Conservation (phyloP, 1,284 basidiomycete species). For the Golubevia pallescens region DNA sequence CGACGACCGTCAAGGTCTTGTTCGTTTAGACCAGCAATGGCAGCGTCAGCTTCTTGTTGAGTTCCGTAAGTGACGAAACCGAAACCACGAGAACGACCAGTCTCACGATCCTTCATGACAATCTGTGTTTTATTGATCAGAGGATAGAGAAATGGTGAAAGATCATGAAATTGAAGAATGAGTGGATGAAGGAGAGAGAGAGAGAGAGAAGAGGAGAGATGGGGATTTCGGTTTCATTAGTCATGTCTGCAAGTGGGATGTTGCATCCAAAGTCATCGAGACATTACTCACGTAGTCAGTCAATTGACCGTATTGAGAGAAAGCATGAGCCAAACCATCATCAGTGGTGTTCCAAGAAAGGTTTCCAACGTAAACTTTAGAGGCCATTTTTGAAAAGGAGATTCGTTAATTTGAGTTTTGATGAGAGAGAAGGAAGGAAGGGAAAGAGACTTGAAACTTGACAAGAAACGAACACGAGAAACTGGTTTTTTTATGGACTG, state of each 20-base stretch:
- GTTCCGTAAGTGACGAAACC: conserved; percentile 75
- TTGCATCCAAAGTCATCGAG: background rate
- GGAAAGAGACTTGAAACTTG: conserved; percentile 12
- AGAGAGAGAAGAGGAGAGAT: background rate
- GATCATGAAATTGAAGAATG: too few relatives aligned
- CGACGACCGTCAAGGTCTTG: conserved; percentile 90
- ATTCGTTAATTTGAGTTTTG: background rate
- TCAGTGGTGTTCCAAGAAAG: conserved; percentile 64
- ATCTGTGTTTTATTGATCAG: conserved; percentile 67
- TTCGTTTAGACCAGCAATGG: conserved; percentile 83
- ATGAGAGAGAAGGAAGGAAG: conserved; percentile 12
- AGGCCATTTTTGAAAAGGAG: conserved; percentile 42
- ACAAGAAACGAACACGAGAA: background rate
- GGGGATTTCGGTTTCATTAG: background rate
- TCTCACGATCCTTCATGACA: conserved; percentile 97
- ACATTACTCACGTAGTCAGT: conserved; percentile 47
- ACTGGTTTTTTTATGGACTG: background rate
- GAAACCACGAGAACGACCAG: conserved; percentile 92
- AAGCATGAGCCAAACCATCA: conserved; percentile 59
- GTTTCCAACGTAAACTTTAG: conserved; percentile 65
- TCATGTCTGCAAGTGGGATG: background rate
- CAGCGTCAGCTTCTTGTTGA: conserved; percentile 76
- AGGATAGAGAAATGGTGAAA: too few relatives aligned
- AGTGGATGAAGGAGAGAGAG: background rate
- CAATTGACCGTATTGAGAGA: conserved; percentile 59